phyloP scores from a whole-genome alignment of 2,329 filamentous ascomycete species.

The Neurospora sp. region DNA sequence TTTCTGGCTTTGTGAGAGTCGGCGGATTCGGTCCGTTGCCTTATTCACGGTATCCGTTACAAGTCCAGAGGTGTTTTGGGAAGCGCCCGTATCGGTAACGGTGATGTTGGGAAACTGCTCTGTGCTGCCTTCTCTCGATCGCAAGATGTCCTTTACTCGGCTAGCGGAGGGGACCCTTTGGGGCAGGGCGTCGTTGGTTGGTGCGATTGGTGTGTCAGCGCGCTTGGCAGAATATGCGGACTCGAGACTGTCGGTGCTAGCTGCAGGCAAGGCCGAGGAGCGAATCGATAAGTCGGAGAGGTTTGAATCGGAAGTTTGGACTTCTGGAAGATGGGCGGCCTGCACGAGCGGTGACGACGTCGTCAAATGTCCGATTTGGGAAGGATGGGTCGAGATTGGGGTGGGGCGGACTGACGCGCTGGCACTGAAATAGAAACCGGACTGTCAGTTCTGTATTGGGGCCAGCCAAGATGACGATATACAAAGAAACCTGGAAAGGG shows the following conservation, averaged over 20 bases:
- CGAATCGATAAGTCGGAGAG: slow-evolving; percentile 17
- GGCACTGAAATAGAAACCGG: slow-evolving; percentile 8
- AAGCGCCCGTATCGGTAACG: slow-evolving; percentile 1
- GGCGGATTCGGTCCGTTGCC: slow-evolving; percentile 18
- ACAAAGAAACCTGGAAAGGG: slow-evolving; percentile 5
- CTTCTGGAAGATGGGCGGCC: slow-evolving; percentile 39
- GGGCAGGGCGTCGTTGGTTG: slow-evolving; percentile 28
- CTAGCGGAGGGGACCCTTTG: slow-evolving; percentile 57
- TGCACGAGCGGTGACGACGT: slow-evolving; percentile 59
- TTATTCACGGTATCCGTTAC: slow-evolving; percentile 4
- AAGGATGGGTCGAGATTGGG: slow-evolving; percentile 47
- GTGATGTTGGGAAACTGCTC: slow-evolving; percentile 1
- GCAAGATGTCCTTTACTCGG: slow-evolving; percentile 64
- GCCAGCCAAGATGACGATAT: slow-evolving; percentile 5
- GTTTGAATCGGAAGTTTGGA: slow-evolving; percentile 19
- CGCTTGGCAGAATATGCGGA: slow-evolving; percentile 21
- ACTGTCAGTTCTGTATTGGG: slow-evolving; percentile 4
- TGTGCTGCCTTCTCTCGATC: slow-evolving; percentile 28
- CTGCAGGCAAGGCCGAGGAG: slow-evolving; percentile 29
- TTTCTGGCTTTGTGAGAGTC: slow-evolving; percentile 20
- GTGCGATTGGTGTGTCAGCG: slow-evolving; percentile 30
- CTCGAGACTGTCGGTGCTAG: slow-evolving; percentile 23
- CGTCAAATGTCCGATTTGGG: slow-evolving; percentile 58
- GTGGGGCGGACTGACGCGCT: slow-evolving; percentile 31
- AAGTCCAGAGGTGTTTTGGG: slow-evolving; percentile 10